Base-by-base conservation (phyloP, 73 alveolate genomes). In the Halteria grandinella region DNA sequence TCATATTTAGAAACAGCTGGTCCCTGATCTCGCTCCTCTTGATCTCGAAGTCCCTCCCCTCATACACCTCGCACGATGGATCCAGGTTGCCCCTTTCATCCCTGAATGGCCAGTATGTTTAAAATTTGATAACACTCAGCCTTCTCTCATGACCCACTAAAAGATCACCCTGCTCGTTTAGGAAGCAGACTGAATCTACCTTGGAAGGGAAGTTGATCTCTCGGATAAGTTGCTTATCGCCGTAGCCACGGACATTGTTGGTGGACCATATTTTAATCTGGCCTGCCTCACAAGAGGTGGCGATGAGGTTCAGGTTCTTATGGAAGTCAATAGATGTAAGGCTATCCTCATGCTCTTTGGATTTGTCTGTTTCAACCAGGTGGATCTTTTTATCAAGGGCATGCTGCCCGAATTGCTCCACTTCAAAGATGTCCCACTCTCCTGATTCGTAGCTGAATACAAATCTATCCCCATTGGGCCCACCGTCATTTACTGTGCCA, bases 121-220 rank as follows among this genome's bases (percentile, higher is more conserved):
- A 8, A 17, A 8, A 47, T 17, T 4, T 20, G 29, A 17, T 47
- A 47, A 17, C 11, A 6, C 28, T 8, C 24, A 17, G 12, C 5
- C 29, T 6, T 5, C 15, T 47, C 18, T 70, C 83, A 39, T 70
- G 83, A 1, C 62, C 69, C 18, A 70, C 59, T 10, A 70, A 3
- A n/a, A 70, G 4, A 32, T 70, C 83, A 0, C 80, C 80, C 12
- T 24, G 12, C 49, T 57, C 41, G 41, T 41, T 36, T 31, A 29
- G 11, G 41, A 50, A 70, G 59, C 83, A 70, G 15, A 50, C 83
- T n/a, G 62, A 32, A 29, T 70, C 83, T 1, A 70, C 29, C 33
- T n/a, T 48, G 15, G 24, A 11, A 1, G 83, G 72, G 29, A 70
- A 70, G 10, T 49, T 70, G 23, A 70, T 50, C 29, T 70, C 83